Evolutionary conservation across 176 grass and related monocot species (phyloP).

Genomic region (Paspalum notatum): DNA sequence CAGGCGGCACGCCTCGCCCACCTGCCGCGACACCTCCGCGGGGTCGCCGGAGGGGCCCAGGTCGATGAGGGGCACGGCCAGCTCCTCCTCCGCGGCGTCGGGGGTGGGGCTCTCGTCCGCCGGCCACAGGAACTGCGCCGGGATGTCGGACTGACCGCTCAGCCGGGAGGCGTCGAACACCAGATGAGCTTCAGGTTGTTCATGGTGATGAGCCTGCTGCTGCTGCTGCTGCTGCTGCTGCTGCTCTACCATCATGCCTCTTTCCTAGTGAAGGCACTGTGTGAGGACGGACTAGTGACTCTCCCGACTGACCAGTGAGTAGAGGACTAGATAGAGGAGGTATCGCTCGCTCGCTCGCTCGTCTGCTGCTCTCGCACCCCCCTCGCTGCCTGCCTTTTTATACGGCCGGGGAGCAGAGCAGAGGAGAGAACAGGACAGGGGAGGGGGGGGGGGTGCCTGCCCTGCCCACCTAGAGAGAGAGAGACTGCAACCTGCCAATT

Average conservation of each 20-base stretch:
- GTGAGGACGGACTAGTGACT: no score
- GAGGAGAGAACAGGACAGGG: no score
- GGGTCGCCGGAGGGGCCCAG: conserved; percentile 37
- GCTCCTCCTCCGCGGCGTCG: conserved; percentile 55
- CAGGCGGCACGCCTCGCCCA: conserved; percentile 54
- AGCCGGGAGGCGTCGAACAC: conserved; percentile 78
- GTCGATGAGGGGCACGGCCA: conserved; percentile 80
- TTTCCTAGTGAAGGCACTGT: no score
- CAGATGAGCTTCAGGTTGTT: no score
- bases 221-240: no score
- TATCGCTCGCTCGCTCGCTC: background rate
- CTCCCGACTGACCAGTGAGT: no score
- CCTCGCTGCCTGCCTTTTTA: conserved; percentile 4
- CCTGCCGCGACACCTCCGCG: conserved; percentile 37
- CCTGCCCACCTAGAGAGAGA: no score
- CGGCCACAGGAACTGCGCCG: conserved; percentile 85
- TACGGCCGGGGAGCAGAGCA: background rate
- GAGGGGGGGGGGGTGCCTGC: no score
- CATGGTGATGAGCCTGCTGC: no score
- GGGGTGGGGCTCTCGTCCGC: conserved; percentile 65
- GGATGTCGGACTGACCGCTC: conserved; percentile 52
- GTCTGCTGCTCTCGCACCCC: background rate
- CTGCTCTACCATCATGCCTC: no score
- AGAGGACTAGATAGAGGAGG: no score
- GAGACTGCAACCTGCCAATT: no score